phyloP scores from a whole-genome alignment of 2,329 filamentous ascomycete genomes.

The Didymella pomorum region DNA sequence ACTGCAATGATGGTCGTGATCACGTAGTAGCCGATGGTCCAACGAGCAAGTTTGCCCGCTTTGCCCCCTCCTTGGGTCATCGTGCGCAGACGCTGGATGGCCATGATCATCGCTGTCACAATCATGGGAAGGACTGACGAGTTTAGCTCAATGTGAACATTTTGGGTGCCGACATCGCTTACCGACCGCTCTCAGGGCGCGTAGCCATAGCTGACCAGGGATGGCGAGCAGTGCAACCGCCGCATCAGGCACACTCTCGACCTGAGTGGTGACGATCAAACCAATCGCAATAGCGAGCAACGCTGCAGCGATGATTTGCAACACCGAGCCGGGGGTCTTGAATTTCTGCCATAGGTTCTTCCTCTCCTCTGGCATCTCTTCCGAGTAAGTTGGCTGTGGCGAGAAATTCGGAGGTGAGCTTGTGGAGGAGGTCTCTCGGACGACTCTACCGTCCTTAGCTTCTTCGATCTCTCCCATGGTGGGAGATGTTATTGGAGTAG shows the following conservation, averaged over 20 bases:
- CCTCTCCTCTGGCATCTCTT: conserved; percentile 23
- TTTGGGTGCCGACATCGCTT: conserved; percentile 26
- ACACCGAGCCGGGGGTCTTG: conserved; percentile 56
- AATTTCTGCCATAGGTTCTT: conserved; percentile 49
- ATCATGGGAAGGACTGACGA: conserved; percentile 61
- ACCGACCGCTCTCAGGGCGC: conserved; percentile 60
- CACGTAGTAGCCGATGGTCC: conserved; percentile 61
- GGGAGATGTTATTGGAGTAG: not conserved
- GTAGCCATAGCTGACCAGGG: conserved; percentile 60
- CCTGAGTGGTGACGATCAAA: conserved; percentile 55
- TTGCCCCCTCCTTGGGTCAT: conserved; percentile 56
- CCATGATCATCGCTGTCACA: conserved; percentile 61
- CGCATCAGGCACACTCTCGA: conserved; percentile 55
- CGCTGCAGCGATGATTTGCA: conserved; percentile 61
- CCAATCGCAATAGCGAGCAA: conserved; percentile 61
- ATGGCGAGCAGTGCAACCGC: conserved; percentile 57
- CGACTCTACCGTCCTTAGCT: conserved; percentile 23
- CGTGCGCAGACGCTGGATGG: conserved; percentile 58
- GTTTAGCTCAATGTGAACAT: conserved; percentile 2
- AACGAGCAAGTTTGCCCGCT: conserved; percentile 54
- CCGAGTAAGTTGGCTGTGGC: conserved; percentile 25
- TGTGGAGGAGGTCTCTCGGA: conserved; percentile 22
- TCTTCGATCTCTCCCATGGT: conserved; percentile 33
- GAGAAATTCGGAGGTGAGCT: conserved; percentile 20
- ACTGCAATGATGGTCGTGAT: conserved; percentile 61